Conservation (phyloP, 208 protist species). For the Leishmania guyanensis region DNA sequence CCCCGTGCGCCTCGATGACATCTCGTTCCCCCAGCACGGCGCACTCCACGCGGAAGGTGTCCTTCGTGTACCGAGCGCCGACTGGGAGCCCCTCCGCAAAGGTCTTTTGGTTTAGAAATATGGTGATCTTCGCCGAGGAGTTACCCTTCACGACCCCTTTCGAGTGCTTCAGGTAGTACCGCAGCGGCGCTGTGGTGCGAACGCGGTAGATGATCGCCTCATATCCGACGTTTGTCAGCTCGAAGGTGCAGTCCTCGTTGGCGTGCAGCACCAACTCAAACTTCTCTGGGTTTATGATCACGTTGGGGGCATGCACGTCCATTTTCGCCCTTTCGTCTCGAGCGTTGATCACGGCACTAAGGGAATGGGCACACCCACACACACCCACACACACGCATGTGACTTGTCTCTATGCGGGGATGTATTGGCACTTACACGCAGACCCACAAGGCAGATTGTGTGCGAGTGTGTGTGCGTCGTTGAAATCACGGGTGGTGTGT, state of each 20-base stretch:
- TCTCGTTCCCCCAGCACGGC: conserved; percentile 54
- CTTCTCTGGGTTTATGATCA: conserved; percentile 55
- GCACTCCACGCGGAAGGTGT: conserved; percentile 84
- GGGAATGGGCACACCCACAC: neutral
- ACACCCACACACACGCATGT: neutral
- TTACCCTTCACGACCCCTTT: conserved; percentile 80
- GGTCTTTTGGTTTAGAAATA: conserved; percentile 61
- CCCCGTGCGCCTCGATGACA: conserved; percentile 53
- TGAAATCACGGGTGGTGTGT: neutral
- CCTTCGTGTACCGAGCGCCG: conserved; percentile 34
- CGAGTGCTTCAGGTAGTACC: conserved; percentile 75
- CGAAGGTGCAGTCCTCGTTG: conserved; percentile 71
- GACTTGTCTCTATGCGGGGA: no score
- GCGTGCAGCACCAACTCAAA: conserved; percentile 58
- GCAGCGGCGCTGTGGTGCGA: conserved; percentile 65
- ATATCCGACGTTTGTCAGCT: conserved; percentile 80
- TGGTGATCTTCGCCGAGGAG: conserved; percentile 52
- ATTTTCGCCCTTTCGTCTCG: conserved; percentile 27
- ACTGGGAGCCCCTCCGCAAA: conserved; percentile 19
- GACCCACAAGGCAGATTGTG: no score
- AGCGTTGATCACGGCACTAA: neutral
- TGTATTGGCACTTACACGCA: no score
- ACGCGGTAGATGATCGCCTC: conserved; percentile 76
- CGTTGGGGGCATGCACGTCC: conserved; percentile 35
- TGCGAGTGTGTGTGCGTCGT: neutral